Conservation (phyloP, 2,329 filamentous ascomycete genomes). For the Colletotrichum tofieldiae region DNA sequence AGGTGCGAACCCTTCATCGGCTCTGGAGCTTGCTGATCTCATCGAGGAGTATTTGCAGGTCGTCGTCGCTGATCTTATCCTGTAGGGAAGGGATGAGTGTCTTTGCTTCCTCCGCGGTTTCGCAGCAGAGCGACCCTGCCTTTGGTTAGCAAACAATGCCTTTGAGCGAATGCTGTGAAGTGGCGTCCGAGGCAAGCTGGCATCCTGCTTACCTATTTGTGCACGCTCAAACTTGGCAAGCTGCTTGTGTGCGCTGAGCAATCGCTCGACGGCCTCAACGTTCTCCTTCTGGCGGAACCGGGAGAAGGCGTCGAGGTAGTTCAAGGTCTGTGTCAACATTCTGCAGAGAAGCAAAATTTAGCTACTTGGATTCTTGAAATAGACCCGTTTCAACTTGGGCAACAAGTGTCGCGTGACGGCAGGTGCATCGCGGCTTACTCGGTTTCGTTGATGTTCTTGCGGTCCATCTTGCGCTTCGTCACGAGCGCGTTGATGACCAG, state of each 20-base stretch:
- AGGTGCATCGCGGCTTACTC: constrained; percentile 66
- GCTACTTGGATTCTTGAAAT: neutral
- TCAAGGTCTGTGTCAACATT: constrained; percentile 88
- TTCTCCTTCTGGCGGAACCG: constrained; percentile 97
- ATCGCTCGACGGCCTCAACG: constrained; percentile 91
- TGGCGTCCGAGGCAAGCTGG: neutral
- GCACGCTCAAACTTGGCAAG: constrained; percentile 94
- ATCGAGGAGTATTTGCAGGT: constrained; percentile 88
- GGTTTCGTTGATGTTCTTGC: constrained; percentile 87
- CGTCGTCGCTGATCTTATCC: constrained; percentile 92
- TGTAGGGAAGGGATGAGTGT: constrained; percentile 91
- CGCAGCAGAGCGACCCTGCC: constrained; percentile 90
- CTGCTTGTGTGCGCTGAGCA: constrained; percentile 84
- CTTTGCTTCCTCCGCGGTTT: constrained; percentile 94
- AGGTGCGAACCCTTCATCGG: constrained; percentile 41
- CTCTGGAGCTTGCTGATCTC: constrained; percentile 87
- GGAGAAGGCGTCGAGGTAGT: constrained; percentile 94
- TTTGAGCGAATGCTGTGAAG: neutral
- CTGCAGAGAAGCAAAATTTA: constrained; percentile 54
- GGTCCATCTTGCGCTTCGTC: constrained; percentile 82
- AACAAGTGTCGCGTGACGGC: constrained; percentile 5
- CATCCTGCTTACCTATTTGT: constrained; percentile 78
- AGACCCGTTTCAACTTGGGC: neutral
- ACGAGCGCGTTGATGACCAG: constrained; percentile 93
- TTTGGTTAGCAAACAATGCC: constrained; percentile 20